Evolutionary conservation across 164 flowering plant genomes (phyloP), one percentile per base, ranked within the genome.

Genomic region (Warburgia ugandensis): DNA sequence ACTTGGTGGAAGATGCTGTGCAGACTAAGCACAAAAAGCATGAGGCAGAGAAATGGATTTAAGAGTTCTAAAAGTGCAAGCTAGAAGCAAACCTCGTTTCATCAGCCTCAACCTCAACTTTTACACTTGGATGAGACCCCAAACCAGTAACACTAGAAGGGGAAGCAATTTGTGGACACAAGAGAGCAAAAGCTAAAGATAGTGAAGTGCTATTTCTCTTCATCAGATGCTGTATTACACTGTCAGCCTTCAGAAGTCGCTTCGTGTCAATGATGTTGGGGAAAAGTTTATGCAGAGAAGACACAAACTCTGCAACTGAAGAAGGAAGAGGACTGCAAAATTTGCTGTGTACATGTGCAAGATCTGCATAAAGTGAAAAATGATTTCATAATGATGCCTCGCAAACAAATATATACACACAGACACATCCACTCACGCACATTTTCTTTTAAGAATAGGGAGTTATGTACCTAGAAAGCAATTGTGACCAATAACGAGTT

Each of bases 401-500:
- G n/a, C 32, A 35, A 11, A 35, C 4, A 11, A 33, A 48, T 42
- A 37, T 33, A 17, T 13, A 16, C 19, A 51, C 29, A 13, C 20
- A 6, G 4, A n/a, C 29, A 29, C n/a, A n/a, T n/a, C n/a, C n/a
- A n/a, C n/a, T n/a, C n/a, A n/a, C n/a, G n/a, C n/a, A n/a, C n/a
- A n/a, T n/a, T n/a, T n/a, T 47, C 32, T 28, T 17, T 48, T 14
- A 47, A 14, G 48, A 48, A 32, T 43, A 21, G 55, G 51, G 9
- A 21, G 10, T 37, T 13, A 19, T 53, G 12, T 79, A 92, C 99
- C 99, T 35, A 92, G 73, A 52, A 92, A 80, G 59, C 97, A 86
- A 72, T 88, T 88, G 69, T 92, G 99, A 50, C 99, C 99, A 60
- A 88, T 81, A 59, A 86, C 68, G 71, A 92, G 63, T 75, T 92